These are phyloP conservation scores for Persicaria maculosa DNA, from an alignment of 148 eudicot genomes.

Conservation along the genomic window DNA sequence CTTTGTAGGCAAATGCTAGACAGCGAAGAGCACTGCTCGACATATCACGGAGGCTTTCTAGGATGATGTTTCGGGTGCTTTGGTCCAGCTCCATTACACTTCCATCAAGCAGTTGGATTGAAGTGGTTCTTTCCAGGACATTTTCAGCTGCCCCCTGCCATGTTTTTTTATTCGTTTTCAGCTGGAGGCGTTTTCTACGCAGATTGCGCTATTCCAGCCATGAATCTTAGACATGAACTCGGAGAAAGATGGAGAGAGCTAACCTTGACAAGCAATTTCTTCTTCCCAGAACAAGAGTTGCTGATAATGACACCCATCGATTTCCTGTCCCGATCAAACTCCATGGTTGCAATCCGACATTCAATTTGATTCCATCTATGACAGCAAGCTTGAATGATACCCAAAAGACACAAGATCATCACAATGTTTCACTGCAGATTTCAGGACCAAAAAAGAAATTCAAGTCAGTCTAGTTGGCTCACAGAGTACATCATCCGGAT, in stretches of 20 bases:
- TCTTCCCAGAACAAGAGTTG: constrained; percentile 46
- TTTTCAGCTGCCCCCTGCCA: neutral
- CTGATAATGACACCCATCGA: constrained; percentile 85
- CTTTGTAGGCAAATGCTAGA: constrained; percentile 73
- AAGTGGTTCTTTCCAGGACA: neutral
- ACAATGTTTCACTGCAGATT: neutral
- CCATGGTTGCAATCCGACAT: constrained; percentile 69
- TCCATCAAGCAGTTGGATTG: neutral
- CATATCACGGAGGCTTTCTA: constrained; percentile 41
- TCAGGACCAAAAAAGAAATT: neutral
- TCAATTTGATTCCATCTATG: constrained; percentile 73
- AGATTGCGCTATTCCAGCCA: neutral
- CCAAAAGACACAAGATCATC: constrained; percentile 1
- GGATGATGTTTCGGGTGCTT: constrained; percentile 21
- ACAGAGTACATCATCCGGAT: constrained; percentile 51
- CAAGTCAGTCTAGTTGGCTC: constrained; percentile 51
- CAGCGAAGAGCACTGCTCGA: constrained; percentile 88
- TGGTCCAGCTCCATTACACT: neutral
- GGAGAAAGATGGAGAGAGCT: neutral
- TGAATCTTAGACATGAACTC: neutral
- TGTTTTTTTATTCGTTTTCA: constrained; percentile 13
- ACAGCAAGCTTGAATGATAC: constrained; percentile 42
- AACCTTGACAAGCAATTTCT: constrained; percentile 84
- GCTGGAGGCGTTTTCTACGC: constrained; percentile 34
- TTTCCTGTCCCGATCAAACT: constrained; percentile 83